Percentiles rank a stretch among this genome's conserved stretches.
Evolutionary conservation across 139 green algal genomes (phyloP).

Genomic region (Chlamydomonas sp.): DNA sequence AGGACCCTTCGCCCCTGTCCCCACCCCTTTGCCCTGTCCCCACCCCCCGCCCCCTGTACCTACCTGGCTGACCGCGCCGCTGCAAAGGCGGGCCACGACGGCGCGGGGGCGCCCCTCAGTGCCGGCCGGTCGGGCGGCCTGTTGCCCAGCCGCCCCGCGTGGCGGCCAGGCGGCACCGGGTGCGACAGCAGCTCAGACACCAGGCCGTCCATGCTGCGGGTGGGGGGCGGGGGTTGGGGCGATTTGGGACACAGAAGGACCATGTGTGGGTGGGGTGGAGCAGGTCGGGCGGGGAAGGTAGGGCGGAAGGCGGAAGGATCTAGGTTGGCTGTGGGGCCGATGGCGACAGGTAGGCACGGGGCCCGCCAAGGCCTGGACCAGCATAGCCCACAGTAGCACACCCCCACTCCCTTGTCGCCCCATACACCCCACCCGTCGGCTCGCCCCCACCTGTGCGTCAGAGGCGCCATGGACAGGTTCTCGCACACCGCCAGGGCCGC

Average conservation of each 20-base stretch:
- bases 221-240: neutral
- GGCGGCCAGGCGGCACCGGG: neutral
- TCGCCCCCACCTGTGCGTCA: neutral
- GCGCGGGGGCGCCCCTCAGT: constrained; percentile 14
- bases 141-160: neutral
- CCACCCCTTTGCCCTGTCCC: too few species aligned
- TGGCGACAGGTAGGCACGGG: too few species aligned
- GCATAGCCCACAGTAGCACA: neutral
- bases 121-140: neutral
- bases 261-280: too few species aligned
- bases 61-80: neutral
- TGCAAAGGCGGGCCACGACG: constrained; percentile 5
- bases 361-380: too few species aligned
- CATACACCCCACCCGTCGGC: neutral
- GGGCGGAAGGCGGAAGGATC: too few species aligned
- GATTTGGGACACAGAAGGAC: too few species aligned
- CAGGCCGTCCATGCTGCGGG: neutral
- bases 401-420: neutral
- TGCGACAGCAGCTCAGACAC: neutral
- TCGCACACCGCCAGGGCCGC: neutral
- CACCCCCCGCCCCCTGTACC: neutral
- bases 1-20: too few species aligned
- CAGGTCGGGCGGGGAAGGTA: neutral
- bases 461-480: neutral
- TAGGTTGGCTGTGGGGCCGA: too few species aligned